Percentiles rank a stretch among this genome's conserved stretches.
Evolutionary conservation across 805 yeast species (phyloP).

Genomic region (Lipomyces starkeyi): DNA sequence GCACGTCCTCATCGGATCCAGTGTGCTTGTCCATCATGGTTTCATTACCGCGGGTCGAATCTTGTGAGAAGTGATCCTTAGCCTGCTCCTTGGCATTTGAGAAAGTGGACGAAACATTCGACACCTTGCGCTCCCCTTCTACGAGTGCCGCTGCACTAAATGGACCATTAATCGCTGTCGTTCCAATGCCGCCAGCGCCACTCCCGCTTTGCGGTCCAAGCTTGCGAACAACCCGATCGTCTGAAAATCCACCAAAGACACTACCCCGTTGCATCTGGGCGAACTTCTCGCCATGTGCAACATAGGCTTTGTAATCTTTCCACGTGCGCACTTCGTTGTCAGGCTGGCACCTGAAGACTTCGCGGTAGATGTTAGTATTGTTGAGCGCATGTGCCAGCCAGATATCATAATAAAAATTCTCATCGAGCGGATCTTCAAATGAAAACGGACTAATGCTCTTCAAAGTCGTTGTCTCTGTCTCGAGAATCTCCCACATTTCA

Average conservation of each 20-base stretch:
- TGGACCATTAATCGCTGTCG: not conserved
- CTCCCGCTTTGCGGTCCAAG: not conserved
- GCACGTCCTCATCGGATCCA: not conserved
- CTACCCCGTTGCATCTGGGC: constrained; percentile 32
- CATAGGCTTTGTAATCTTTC: constrained; percentile 72
- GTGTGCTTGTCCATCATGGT: not conserved
- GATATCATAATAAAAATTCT: constrained; percentile 80
- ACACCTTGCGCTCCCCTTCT: not conserved
- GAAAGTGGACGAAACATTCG: not conserved
- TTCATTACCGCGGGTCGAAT: not conserved
- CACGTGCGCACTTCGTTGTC: constrained; percentile 89
- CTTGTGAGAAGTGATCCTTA: not conserved
- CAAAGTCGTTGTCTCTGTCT: constrained; percentile 49
- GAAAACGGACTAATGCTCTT: constrained; percentile 82
- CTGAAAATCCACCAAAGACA: not conserved
- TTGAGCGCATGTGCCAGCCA: constrained; percentile 85
- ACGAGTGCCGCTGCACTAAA: not conserved
- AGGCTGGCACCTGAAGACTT: constrained; percentile 93
- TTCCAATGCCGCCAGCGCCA: not conserved
- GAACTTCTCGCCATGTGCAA: constrained; percentile 46
- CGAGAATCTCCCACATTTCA: constrained; percentile 54
- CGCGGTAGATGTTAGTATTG: constrained; percentile 79
- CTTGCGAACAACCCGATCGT: not conserved
- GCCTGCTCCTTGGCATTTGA: not conserved
- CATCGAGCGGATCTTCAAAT: constrained; percentile 84